phyloP scores from a whole-genome alignment of 2,329 filamentous ascomycete genomes.

The Sporothrix protearum region DNA sequence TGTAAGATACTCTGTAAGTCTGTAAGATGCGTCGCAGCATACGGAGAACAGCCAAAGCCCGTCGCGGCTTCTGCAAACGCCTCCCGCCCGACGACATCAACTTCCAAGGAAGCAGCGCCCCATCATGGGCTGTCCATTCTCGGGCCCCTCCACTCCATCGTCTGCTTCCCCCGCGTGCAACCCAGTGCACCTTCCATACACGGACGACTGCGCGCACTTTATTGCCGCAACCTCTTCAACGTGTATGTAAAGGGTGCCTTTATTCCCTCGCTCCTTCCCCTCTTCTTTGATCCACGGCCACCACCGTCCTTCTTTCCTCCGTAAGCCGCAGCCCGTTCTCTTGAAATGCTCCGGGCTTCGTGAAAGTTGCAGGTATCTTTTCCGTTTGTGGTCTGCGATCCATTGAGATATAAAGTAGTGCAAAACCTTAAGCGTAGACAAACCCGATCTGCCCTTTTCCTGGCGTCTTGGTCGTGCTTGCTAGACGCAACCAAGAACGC shows the following conservation, averaged over 20 bases:
- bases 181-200: conserved; percentile 15
- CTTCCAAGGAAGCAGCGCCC: neutral
- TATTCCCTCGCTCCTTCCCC: neutral
- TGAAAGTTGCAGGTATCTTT: neutral
- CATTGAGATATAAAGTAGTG: neutral
- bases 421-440: conserved; percentile 10
- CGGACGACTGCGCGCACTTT: neutral
- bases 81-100: neutral
- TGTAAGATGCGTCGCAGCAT: no score
- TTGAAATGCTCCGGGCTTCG: neutral
- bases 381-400: no score
- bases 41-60: neutral
- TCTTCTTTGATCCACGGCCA: neutral
- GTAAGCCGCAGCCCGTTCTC: neutral
- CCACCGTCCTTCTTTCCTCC: neutral
- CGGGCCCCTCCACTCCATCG: neutral
- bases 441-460: conserved; percentile 7
- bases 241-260: neutral
- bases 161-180: neutral
- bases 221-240: neutral
- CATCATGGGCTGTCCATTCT: neutral
- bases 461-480: neutral
- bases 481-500: neutral
- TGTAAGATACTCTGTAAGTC: no score
- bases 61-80: neutral